Evolutionary conservation across 169 alveolate genomes (phyloP).

Genomic region (Plasmodium malariae): DNA sequence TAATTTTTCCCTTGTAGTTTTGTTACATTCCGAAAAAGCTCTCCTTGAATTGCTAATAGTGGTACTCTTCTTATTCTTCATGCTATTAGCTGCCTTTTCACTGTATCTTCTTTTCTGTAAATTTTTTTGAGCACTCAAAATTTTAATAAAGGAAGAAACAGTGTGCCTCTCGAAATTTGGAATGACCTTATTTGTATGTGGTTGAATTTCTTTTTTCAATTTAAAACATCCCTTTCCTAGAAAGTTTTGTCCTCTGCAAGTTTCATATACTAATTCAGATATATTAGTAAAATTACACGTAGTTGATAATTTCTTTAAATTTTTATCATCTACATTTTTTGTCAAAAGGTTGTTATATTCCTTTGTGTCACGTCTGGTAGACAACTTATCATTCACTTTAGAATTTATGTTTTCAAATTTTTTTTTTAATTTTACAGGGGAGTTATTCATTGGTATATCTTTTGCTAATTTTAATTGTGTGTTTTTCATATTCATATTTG

Average conservation of each 20-base stretch:
- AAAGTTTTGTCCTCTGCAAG: not conserved
- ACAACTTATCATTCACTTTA: not conserved
- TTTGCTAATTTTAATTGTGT: too few species aligned
- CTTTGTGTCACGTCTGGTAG: too few species aligned
- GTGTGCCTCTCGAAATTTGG: constrained; percentile 67
- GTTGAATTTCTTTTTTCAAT: not conserved
- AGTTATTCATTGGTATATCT: too few species aligned
- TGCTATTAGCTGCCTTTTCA: not conserved
- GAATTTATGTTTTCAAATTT: too few species aligned
- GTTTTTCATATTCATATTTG: too few species aligned
- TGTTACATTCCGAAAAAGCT: not conserved
- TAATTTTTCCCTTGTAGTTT: not conserved
- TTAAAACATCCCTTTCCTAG: not conserved
- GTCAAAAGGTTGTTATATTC: too few species aligned
- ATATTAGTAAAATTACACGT: not conserved
- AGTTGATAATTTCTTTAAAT: not conserved
- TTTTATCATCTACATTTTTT: too few species aligned
- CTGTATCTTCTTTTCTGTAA: constrained; percentile 17
- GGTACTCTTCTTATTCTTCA: not conserved
- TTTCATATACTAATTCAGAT: not conserved
- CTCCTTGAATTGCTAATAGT: not conserved
- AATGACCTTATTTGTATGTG: not conserved
- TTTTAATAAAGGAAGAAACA: constrained; percentile 63
- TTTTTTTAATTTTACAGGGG: too few species aligned
- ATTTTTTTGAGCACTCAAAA: constrained; percentile 36